Conservation (phyloP, 805 yeast genomes). For the Kluyveromyces starmeri region DNA sequence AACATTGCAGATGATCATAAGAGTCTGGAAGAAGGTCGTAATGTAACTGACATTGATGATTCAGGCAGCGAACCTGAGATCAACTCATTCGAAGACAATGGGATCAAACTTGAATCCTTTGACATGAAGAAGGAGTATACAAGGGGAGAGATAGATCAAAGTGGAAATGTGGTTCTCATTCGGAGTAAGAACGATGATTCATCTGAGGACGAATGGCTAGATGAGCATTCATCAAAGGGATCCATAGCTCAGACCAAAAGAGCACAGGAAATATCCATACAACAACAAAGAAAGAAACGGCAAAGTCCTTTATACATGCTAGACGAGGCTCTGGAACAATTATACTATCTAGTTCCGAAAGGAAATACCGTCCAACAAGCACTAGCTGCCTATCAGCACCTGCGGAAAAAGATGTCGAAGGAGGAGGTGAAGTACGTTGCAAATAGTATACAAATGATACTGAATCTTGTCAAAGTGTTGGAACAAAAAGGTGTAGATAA, state of each 20-base stretch:
- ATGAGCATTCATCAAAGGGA: conserved; percentile 13
- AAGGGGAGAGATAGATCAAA: conserved; percentile 41
- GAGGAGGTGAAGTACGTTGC: not conserved
- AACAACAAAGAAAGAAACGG: conserved; percentile 19
- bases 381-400: conserved; percentile 30
- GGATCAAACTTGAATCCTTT: conserved; percentile 42
- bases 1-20: too few relatives aligned
- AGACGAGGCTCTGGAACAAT: conserved; percentile 28
- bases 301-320: conserved; percentile 14
- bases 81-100: too few relatives aligned
- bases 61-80: too few relatives aligned
- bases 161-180: conserved; percentile 39
- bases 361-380: conserved; percentile 43
- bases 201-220: conserved; percentile 19
- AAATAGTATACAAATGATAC: not conserved
- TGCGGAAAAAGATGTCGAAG: conserved; percentile 15
- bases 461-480: conserved; percentile 30
- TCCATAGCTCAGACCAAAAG: conserved; percentile 10
- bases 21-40: not conserved
- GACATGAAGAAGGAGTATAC: conserved; percentile 40
- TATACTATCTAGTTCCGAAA: conserved; percentile 32
- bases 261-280: conserved; percentile 8
- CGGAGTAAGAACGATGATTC: conserved; percentile 23
- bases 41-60: conserved; percentile 1
- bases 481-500: conserved; percentile 32